These are phyloP conservation scores for Pythium chondricola DNA, from an alignment of 352 stramenopile species.

Conservation along the genomic window DNA sequence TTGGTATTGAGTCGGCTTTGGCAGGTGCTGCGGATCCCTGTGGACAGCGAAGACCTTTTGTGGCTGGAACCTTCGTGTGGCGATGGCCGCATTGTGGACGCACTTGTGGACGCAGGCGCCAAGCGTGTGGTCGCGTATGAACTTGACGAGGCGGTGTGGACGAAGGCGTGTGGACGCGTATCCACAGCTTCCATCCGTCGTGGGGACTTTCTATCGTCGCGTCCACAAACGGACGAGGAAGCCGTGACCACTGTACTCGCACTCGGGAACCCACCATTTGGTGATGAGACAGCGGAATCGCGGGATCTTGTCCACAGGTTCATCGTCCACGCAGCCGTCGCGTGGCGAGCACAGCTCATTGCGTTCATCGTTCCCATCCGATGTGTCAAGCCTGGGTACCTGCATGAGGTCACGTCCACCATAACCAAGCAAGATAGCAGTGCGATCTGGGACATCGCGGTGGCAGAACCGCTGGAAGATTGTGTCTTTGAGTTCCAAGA, in stretches of 20 bases:
- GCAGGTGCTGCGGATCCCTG: slow-evolving; percentile 3
- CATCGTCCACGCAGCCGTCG: slow-evolving; percentile 32
- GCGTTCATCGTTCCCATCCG: slow-evolving; percentile 69
- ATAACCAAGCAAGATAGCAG: slow-evolving; percentile 3
- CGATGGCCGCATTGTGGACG: slow-evolving; percentile 45
- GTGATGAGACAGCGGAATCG: slow-evolving; percentile 11
- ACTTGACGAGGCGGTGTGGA: slow-evolving; percentile 35
- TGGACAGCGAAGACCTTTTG: slow-evolving; percentile 18
- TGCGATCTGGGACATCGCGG: slow-evolving; percentile 25
- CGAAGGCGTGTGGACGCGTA: slow-evolving; percentile 14
- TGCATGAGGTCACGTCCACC: slow-evolving; percentile 27
- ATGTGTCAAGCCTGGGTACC: slow-evolving; percentile 35
- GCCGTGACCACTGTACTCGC: slow-evolving; percentile 24
- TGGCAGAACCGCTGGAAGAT: slow-evolving; percentile 26
- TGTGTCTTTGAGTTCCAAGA: slow-evolving; percentile 56
- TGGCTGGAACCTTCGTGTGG: slow-evolving; percentile 77
- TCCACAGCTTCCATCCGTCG: slow-evolving; percentile 21
- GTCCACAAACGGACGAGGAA: slow-evolving; percentile 6
- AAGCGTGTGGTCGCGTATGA: slow-evolving; percentile 48
- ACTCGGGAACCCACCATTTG: slow-evolving; percentile 70
- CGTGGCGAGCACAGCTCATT: slow-evolving; percentile 46
- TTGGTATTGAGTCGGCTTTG: slow-evolving; percentile 27
- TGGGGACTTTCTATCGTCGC: slow-evolving; percentile 51
- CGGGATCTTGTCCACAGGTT: slow-evolving; percentile 53
- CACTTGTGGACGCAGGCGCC: slow-evolving; percentile 33